Conservation (phyloP, 495 filamentous ascomycete species). For the Annulohypoxylon stygium region DNA sequence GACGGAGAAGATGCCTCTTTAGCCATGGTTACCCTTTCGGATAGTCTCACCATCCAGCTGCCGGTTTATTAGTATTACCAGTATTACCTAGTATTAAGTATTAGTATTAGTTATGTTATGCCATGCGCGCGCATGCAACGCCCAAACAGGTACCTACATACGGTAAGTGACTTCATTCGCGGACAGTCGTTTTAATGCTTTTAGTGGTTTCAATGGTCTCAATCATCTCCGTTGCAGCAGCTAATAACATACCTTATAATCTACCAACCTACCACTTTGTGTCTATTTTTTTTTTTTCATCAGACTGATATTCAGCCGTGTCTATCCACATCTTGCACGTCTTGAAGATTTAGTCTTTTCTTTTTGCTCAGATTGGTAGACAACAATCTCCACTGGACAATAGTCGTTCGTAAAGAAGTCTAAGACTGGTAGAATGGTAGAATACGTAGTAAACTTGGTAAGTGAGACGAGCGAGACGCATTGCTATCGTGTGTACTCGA, state of each 20-base stretch:
- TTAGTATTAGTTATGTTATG: constrained; percentile 15
- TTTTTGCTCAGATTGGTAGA: constrained; percentile 27
- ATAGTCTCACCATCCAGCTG: constrained; percentile 20
- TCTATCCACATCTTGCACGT: constrained; percentile 14
- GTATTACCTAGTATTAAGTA: too few species aligned
- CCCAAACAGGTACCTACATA: background rate
- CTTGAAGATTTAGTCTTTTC: constrained; percentile 28
- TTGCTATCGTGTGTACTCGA: constrained; percentile 44
- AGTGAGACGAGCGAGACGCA: constrained; percentile 35
- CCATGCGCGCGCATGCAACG: background rate
- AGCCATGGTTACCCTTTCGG: constrained; percentile 26
- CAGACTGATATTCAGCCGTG: constrained; percentile 16
- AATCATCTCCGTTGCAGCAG: constrained; percentile 1
- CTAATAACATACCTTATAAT: background rate
- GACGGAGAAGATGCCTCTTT: constrained; percentile 27
- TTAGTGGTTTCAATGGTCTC: background rate
- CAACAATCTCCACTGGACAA: constrained; percentile 21
- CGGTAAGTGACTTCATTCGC: constrained; percentile 20
- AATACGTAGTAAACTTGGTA: background rate
- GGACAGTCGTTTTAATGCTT: background rate
- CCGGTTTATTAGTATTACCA: constrained; percentile 8
- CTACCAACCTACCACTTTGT: constrained; percentile 1
- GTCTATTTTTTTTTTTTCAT: constrained; percentile 1
- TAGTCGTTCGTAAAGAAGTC: constrained; percentile 23
- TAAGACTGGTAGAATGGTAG: constrained; percentile 29